Conservation (phyloP, 371 early-diverging fungal species). For the Chytridiales sp. region DNA sequence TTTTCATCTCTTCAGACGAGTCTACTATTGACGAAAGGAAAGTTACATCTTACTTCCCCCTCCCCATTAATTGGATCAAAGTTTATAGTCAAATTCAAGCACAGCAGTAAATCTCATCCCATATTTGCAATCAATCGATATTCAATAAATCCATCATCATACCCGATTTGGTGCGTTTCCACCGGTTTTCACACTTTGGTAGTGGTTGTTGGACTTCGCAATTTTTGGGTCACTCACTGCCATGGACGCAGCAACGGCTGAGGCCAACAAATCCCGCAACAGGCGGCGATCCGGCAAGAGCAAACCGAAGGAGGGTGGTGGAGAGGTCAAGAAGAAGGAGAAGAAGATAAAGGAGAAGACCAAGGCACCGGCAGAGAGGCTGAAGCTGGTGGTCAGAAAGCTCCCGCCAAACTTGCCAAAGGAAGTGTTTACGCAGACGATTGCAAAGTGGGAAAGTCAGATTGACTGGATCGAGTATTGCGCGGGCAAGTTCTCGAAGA, state of each 20-base stretch:
- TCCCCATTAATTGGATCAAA: too few relatives aligned
- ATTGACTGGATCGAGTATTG: conserved; percentile 60
- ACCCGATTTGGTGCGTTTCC: too few relatives aligned
- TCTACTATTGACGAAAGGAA: conserved; percentile 14
- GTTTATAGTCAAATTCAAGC: too few relatives aligned
- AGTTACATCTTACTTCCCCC: conserved; percentile 14
- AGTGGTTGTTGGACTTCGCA: too few relatives aligned
- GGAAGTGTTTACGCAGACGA: conserved; percentile 61
- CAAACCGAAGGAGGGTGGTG: background rate
- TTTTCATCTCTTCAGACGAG: background rate
- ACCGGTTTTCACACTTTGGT: too few relatives aligned
- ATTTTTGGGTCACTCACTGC: too few relatives aligned
- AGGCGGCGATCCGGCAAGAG: too few relatives aligned
- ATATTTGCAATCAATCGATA: too few relatives aligned
- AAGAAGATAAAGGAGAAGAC: background rate
- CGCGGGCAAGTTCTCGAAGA: conserved; percentile 73
- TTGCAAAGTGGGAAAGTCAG: conserved; percentile 55
- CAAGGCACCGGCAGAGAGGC: conserved; percentile 3
- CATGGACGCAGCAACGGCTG: too few relatives aligned
- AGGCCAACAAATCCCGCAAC: too few relatives aligned
- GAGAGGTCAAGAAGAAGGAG: background rate
- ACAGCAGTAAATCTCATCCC: too few relatives aligned
- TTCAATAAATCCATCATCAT: too few relatives aligned
- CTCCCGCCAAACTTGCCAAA: conserved; percentile 79
- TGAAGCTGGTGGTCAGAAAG: conserved; percentile 74